phyloP scores from a whole-genome alignment of 2,329 filamentous ascomycete species.

The Exophiala dermatitidis region DNA sequence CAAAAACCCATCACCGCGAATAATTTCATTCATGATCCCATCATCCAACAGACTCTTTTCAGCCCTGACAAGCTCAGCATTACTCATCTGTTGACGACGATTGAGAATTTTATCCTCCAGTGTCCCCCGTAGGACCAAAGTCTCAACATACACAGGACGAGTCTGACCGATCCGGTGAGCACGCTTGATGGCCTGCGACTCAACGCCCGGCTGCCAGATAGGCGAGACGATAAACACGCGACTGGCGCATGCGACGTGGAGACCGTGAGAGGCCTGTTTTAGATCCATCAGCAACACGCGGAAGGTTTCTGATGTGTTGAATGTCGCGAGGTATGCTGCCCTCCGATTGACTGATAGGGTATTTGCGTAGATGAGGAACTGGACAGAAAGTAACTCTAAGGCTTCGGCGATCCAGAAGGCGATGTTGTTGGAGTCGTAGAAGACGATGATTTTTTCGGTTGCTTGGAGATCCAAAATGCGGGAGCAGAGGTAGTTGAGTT shows the following conservation, averaged over 20 bases:
- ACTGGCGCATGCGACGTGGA: conserved; percentile 77
- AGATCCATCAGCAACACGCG: conserved; percentile 86
- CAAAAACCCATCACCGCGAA: conserved; percentile 49
- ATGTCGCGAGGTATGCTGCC: conserved; percentile 68
- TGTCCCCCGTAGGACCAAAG: conserved; percentile 68
- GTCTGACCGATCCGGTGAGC: conserved; percentile 80
- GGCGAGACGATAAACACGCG: conserved; percentile 85
- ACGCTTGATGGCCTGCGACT: conserved; percentile 86
- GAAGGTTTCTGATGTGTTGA: conserved; percentile 62
- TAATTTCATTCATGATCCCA: conserved; percentile 51
- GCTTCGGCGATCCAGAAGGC: conserved; percentile 80
- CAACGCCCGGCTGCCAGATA: conserved; percentile 73
- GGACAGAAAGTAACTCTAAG: conserved; percentile 62
- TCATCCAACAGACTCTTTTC: conserved; percentile 55
- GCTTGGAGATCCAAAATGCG: conserved; percentile 60
- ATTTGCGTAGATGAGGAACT: conserved; percentile 52
- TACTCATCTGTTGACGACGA: conserved; percentile 66
- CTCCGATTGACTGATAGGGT: conserved; percentile 55
- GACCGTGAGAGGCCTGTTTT: conserved; percentile 76
- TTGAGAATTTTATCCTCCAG: conserved; percentile 79
- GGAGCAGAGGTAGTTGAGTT: conserved; percentile 78
- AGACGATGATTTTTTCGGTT: conserved; percentile 80
- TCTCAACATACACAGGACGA: conserved; percentile 74
- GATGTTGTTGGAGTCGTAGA: conserved; percentile 82
- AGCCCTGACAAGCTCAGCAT: conserved; percentile 43